A percentile compares a stretch with the other conserved stretches of the same genome.
Conservation (phyloP, 306 rosid species). For the Cicer judaicum region DNA sequence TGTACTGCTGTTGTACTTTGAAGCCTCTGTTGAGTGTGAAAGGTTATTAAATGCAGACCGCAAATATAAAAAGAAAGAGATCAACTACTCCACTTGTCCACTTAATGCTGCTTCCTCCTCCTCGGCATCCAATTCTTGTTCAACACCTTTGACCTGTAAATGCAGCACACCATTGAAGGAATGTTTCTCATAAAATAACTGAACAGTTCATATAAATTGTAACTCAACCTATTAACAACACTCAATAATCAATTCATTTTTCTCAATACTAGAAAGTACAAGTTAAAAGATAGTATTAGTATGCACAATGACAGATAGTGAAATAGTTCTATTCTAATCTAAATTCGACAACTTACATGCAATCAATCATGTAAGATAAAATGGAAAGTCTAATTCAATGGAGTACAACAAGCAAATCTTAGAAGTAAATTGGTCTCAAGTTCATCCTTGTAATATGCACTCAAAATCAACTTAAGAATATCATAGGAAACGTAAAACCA, state of each 20-base stretch:
- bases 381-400: neutral
- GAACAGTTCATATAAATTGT: conserved; percentile 1
- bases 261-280: neutral
- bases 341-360: neutral
- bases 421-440: neutral
- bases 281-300: no score
- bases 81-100: conserved; percentile 61
- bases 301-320: neutral
- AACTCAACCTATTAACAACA: conserved; percentile 23
- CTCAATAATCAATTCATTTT: neutral
- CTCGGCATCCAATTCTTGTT: conserved; percentile 80
- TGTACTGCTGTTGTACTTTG: conserved; percentile 38
- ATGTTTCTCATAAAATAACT: conserved; percentile 3
- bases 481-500: neutral
- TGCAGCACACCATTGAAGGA: conserved; percentile 24
- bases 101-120: conserved; percentile 64
- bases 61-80: neutral
- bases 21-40: conserved; percentile 26
- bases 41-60: conserved; percentile 6
- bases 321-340: neutral
- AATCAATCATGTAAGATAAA: neutral
- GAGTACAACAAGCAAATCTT: neutral
- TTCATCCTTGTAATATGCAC: neutral
- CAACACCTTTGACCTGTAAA: conserved; percentile 88
- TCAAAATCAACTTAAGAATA: neutral